Base-by-base conservation (phyloP, 306 rosid genomes). In the Hylodesmum podocarpum region DNA sequence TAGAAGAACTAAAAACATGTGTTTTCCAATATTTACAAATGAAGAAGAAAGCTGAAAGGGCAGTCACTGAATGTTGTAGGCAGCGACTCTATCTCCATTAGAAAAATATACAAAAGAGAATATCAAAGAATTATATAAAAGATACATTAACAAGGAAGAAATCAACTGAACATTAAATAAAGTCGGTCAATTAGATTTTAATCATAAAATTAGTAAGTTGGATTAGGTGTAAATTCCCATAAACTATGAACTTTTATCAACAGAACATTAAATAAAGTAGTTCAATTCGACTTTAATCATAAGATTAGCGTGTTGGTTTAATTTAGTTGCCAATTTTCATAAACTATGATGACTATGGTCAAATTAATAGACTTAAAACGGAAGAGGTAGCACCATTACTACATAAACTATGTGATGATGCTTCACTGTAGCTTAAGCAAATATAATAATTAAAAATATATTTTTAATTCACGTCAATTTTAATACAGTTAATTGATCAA, bases 361-460 rank as follows among this genome's bases (percentile, higher is more conserved):
- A 55, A 25, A 55, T 39, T 39, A 39, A 10, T 39, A 39, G 44
- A 33, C 37, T 33, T 33, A 33, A 33, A 33, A 33, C 37, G 37
- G 37, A 39, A 39, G 21, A n/a, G n/a, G n/a, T n/a, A 19, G 31
- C 70, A 36, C 29, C 25, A 36, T 33, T 61, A 10, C 25, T 15
- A 34, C 9, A 3, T 63, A n/a, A n/a, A n/a, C n/a, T n/a, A n/a
- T n/a, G n/a, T n/a, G n/a, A n/a, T 4, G 44, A 34, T 24, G 40
- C 31, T 25, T 50, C 66, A 51, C 36, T 21, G 8, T 12, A 74
- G 16, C 21, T 24, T n/a, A 68, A 72, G 47, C 50, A 70, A 18
- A 28, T 12, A 29, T 6, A 69, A 73, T 78, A 55, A 79, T 70
- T 22, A 33, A 61, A 58, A 43, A 41, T 22, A 3, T n/a, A n/a